Base-by-base conservation (phyloP, 75 land plant genomes). In the Ceratopteris richardii region DNA sequence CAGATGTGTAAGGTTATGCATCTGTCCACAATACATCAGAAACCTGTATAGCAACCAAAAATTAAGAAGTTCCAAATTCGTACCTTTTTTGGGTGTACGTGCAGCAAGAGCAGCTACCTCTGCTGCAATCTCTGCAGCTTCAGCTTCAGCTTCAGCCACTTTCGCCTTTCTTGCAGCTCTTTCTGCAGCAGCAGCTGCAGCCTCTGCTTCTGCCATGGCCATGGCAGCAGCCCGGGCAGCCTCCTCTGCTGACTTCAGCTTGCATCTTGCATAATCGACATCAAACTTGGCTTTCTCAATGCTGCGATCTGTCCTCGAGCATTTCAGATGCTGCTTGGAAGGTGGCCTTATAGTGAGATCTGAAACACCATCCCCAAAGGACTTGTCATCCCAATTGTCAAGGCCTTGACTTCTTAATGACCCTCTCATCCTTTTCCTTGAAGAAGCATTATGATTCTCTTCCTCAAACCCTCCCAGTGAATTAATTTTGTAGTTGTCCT, bases 131-230 rank as follows among this genome's bases (percentile, higher is more conserved):
- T 82, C 82, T 48, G 82, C 81, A 31, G 81, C 88, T 60, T 84
- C 88, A 17, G 93, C 94, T 27, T 88, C 94, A 56, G 83, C 88
- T 68, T 91, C 97, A 27, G 97, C 97, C 36, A 67, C 83, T 54
- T 82, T 90, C 27, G 94, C 97, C 63, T 81, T 84, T 31, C 74
- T 56, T 27, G 89, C 85, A 6, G 97, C 94, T 53, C 74, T 72
- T 69, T 88, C 97, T 63, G 97, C 93, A 52, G 76, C 97, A 19
- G 73, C 78, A 2, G 83, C 69, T 11, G 97, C 97, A 44, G 74
- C 78, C 48, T 88, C 97, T 48, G 97, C 97, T 63, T 85, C 90
- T 30, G 91, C 97, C 59, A 92, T 78, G n/a, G 89, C 88, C 65
- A 59, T 58, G 61, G 89, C 89, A 42, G 97, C 97, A 65, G 71